Conservation (phyloP, 306 rosid species). For the Prunus armeniaca region DNA sequence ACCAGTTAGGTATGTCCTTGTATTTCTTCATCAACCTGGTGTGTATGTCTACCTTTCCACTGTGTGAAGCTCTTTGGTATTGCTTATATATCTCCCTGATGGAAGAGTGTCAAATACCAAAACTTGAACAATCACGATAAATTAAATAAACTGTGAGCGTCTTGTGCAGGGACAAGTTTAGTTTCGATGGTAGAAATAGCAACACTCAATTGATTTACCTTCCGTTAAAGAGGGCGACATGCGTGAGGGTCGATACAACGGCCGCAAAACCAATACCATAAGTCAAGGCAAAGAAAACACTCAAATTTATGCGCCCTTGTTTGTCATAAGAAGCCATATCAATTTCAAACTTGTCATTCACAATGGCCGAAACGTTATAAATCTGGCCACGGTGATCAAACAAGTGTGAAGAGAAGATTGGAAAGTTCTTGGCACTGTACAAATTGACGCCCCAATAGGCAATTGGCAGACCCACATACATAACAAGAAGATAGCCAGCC, state of each 20-base stretch:
- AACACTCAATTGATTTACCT: conserved; percentile 36
- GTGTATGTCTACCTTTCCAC: conserved; percentile 64
- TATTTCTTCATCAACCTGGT: conserved; percentile 66
- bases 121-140: no score
- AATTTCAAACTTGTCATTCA: conserved; percentile 52
- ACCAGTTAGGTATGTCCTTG: conserved; percentile 77
- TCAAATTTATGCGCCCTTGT: conserved; percentile 55
- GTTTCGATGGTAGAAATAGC: background rate
- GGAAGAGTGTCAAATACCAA: background rate
- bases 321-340: conserved; percentile 24
- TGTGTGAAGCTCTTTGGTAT: conserved; percentile 43
- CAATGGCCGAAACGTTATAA: conserved; percentile 53
- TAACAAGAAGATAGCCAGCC: conserved; percentile 23
- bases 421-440: conserved; percentile 27
- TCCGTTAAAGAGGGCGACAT: conserved; percentile 70
- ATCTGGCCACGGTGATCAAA: conserved; percentile 35
- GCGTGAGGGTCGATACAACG: conserved; percentile 63
- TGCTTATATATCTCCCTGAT: conserved; percentile 66
- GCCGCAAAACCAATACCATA: conserved; percentile 85
- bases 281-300: conserved; percentile 61
- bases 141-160: no score
- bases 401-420: conserved; percentile 36
- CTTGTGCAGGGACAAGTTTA: no score
- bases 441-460: conserved; percentile 35
- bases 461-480: conserved; percentile 26